Percentiles rank a stretch among this genome's conserved stretches.
These are phyloP conservation scores for Polytrichum commune DNA, from an alignment of 225 moss, liverwort and hornwort species.

Conservation along the genomic window DNA sequence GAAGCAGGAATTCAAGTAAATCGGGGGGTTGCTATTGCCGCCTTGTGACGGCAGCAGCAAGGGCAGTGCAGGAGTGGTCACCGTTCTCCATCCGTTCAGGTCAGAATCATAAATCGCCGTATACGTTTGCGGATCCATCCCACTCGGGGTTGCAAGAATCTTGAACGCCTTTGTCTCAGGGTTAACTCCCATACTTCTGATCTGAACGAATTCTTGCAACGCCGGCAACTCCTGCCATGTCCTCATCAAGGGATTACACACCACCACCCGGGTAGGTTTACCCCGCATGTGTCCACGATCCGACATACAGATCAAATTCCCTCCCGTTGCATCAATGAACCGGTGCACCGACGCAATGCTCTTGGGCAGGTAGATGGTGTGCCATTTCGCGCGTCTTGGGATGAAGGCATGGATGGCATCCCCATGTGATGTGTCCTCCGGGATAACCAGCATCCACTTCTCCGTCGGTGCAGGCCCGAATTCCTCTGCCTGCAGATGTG, in stretches of 20 bases:
- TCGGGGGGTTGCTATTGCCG: neutral
- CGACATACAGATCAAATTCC: constrained; percentile 11
- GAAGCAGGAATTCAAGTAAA: constrained; percentile 9
- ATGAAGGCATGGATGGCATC: constrained; percentile 7
- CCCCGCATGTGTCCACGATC: neutral
- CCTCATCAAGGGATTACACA: constrained; percentile 14
- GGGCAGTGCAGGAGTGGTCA: neutral
- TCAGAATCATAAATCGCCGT: constrained; percentile 11
- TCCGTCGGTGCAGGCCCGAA: constrained; percentile 6
- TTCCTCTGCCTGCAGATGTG: neutral
- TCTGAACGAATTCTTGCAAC: constrained; percentile 1
- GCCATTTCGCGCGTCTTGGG: constrained; percentile 3
- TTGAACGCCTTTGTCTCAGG: constrained; percentile 19
- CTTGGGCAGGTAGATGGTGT: constrained; percentile 13
- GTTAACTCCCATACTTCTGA: constrained; percentile 11
- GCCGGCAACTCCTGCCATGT: constrained; percentile 14
- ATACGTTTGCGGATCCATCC: neutral
- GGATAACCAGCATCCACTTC: constrained; percentile 12
- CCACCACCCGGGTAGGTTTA: constrained; percentile 4
- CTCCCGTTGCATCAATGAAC: constrained; percentile 12
- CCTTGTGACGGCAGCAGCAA: neutral
- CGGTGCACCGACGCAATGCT: neutral
- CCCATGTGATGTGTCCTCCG: neutral
- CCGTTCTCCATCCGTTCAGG: neutral
- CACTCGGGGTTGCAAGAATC: constrained; percentile 5